Conservation (phyloP, 1,284 basidiomycete genomes). For the Pseudozyma hubeiensis region DNA sequence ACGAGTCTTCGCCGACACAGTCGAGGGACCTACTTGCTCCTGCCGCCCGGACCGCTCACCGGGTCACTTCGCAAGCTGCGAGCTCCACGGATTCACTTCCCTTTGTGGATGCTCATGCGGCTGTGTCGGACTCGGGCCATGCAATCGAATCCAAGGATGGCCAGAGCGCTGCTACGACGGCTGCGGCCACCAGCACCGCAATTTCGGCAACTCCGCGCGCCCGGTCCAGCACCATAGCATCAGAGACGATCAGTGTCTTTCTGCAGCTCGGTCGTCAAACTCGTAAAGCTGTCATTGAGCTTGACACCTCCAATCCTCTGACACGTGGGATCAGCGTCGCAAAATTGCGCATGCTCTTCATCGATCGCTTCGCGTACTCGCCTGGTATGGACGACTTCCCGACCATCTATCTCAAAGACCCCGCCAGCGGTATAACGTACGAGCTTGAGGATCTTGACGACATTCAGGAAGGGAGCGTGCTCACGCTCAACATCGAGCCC, state of each 20-base stretch:
- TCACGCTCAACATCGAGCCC: conserved; percentile 95
- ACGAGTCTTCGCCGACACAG: conserved; percentile 3
- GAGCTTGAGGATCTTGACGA: conserved; percentile 96
- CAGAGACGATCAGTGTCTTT: conserved; percentile 73
- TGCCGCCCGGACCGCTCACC: conserved; percentile 1
- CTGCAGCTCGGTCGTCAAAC: conserved; percentile 91
- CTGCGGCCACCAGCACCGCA: neutral
- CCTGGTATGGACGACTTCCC: conserved; percentile 91
- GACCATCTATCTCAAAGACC: conserved; percentile 93
- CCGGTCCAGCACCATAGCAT: conserved; percentile 8
- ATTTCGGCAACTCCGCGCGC: conserved; percentile 12
- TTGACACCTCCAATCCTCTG: conserved; percentile 39
- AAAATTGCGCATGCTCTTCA: conserved; percentile 84
- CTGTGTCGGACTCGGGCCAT: conserved; percentile 21
- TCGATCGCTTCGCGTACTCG: conserved; percentile 94
- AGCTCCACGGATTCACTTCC: conserved; percentile 57
- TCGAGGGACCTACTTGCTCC: conserved; percentile 26
- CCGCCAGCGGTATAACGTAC: conserved; percentile 89
- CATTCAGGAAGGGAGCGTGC: conserved; percentile 84
- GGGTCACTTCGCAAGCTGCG: conserved; percentile 34
- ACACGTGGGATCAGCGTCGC: conserved; percentile 74
- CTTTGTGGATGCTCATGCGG: conserved; percentile 41
- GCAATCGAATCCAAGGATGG: neutral
- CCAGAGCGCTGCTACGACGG: neutral
- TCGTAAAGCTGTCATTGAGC: conserved; percentile 83